A percentile compares a stretch with the other conserved stretches of the same genome.
These are phyloP conservation scores for Ceriops decandra DNA, from an alignment of 345 rosid species.

Conservation along the genomic window DNA sequence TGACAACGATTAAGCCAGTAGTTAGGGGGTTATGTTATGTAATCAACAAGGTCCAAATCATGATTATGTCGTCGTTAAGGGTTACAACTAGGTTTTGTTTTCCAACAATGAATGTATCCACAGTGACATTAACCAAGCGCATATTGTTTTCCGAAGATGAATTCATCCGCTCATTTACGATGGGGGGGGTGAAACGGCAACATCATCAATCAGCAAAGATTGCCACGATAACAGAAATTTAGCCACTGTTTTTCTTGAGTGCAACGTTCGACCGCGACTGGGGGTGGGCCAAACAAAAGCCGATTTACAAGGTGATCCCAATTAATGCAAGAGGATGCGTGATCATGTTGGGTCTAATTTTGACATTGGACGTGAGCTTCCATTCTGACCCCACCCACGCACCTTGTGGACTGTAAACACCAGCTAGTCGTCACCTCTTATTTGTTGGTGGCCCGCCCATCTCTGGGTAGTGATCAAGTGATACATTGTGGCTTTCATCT, in stretches of 20 bases:
- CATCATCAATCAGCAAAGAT: neutral
- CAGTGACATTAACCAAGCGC: neutral
- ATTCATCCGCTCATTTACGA: no score
- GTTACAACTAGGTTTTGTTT: conserved; percentile 2
- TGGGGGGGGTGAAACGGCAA: no score
- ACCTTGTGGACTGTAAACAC: neutral
- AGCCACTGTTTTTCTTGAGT: neutral
- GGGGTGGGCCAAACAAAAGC: neutral
- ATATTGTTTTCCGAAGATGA: no score
- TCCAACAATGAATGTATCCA: neutral
- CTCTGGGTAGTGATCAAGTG: neutral
- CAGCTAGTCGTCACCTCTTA: neutral
- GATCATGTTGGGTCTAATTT: neutral
- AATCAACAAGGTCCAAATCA: neutral
- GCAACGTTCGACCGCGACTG: neutral
- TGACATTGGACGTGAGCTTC: neutral
- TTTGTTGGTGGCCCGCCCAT: neutral
- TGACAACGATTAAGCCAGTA: neutral
- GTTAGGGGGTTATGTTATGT: neutral
- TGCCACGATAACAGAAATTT: neutral
- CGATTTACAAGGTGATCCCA: neutral
- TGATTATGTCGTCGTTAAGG: conserved; percentile 1
- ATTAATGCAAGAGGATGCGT: neutral
- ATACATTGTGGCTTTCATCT: neutral
- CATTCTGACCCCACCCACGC: neutral